Conservation (phyloP, 2,329 filamentous ascomycete species). For the Tolypocladium ophioglossoides region DNA sequence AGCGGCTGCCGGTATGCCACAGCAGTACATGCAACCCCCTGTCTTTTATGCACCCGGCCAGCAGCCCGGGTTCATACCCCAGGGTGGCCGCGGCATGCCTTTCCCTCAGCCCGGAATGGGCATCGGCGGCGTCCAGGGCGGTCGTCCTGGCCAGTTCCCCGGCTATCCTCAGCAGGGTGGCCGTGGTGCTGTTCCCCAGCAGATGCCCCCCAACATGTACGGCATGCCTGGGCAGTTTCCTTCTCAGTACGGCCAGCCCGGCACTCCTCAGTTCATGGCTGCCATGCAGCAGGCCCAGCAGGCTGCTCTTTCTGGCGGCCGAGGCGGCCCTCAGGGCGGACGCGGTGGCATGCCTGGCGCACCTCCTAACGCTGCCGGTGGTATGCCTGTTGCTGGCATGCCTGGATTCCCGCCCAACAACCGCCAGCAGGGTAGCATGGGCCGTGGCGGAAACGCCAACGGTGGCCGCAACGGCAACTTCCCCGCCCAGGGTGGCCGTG, state of each 20-base stretch:
- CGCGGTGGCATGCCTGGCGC: slow-evolving; percentile 67
- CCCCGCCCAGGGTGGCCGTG: slow-evolving; percentile 37
- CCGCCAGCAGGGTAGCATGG: slow-evolving; percentile 39
- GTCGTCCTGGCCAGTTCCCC: slow-evolving; percentile 79
- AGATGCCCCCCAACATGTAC: slow-evolving; percentile 82
- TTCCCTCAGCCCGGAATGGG: slow-evolving; percentile 55
- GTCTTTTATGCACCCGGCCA: slow-evolving; percentile 88
- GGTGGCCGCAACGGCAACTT: slow-evolving; percentile 33
- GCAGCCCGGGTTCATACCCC: slow-evolving; percentile 59
- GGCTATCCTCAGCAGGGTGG: slow-evolving; percentile 79
- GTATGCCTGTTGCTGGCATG: slow-evolving; percentile 39
- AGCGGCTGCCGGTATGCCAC: slow-evolving; percentile 78
- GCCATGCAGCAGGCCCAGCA: slow-evolving; percentile 73
- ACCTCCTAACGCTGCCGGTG: slow-evolving; percentile 48
- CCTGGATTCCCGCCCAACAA: slow-evolving; percentile 48
- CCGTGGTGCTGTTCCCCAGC: slow-evolving; percentile 77
- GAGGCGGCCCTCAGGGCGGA: slow-evolving; percentile 54
- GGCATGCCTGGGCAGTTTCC: slow-evolving; percentile 71
- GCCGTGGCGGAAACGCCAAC: slow-evolving; percentile 30
- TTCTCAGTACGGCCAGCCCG: slow-evolving; percentile 68
- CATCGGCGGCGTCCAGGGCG: slow-evolving; percentile 64
- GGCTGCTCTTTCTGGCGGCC: slow-evolving; percentile 48
- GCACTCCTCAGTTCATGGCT: slow-evolving; percentile 68
- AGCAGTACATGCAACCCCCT: slow-evolving; percentile 76
- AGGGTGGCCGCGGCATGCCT: slow-evolving; percentile 54